Base-by-base conservation (phyloP, 176 grass and related monocot species). In the Miscanthus lutarioriparius region DNA sequence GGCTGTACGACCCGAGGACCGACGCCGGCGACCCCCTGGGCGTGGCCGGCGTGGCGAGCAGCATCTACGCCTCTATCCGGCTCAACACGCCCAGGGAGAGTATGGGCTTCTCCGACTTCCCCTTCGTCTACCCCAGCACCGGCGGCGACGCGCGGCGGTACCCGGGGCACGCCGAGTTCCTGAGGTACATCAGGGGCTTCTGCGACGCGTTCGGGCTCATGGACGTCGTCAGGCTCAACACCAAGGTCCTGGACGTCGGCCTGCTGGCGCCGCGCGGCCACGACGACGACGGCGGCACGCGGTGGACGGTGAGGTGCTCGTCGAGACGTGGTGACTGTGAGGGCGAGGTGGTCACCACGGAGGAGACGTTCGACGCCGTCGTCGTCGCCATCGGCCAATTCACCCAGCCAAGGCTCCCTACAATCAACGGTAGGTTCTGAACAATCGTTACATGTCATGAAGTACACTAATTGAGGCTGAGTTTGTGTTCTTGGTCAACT, bases 321-420 rank as follows among this genome's bases (percentile, higher is more conserved):
- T 23, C 20, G 22, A 36, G n/a, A 5, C 26, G 17, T 5, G 65
- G 30, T 36, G 32, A 4, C 2, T 10, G 2, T 6, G 72, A 2
- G 13, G 54, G 14, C 7, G 54, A 48, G 10, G 48, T 1, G 2
- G 14, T 66, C 28, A 56, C 28, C 5, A 8, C 0, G 4, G 90
- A 92, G n/a, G 90, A 77, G 53, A 56, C 72, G 40, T 89, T 89
- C 58, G 90, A 89, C 64, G 86, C 83, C n/a, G 74, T 92, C 8
- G 80, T 89, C 1, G 80, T 89, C 16, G 75, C 90, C 23, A 36
- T 4, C 26, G 90, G 83, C 1, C 49, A 53, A 20, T 2, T 7
- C 17, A 20, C 51, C 51, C 51, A 22, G 51, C 51, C 19, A 54
- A 22, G 19, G 6, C 17, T 54, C 51, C 51, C 19, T 2, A 12